Evolutionary conservation across 2,329 filamentous ascomycete species (phyloP).

Genomic region (Ophiocordyceps camponoti-floridani): DNA sequence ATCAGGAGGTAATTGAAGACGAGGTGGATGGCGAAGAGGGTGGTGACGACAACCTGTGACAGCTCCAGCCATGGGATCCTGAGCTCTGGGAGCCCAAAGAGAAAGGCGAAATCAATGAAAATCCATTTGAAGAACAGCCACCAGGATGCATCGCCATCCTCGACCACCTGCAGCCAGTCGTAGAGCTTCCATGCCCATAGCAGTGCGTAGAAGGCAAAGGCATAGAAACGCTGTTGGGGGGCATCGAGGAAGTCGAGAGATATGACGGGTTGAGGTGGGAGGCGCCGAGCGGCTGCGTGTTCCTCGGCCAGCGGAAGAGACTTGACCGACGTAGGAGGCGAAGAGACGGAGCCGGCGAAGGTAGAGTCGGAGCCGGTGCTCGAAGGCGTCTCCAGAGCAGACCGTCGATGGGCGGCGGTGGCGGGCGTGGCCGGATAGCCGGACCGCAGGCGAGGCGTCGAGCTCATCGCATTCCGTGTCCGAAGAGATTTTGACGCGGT

Average conservation of each 20-base stretch:
- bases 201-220: constrained; percentile 57
- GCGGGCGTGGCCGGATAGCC: constrained; percentile 63
- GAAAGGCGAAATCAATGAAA: constrained; percentile 65
- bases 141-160: constrained; percentile 74
- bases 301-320: constrained; percentile 30
- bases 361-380: constrained; percentile 11
- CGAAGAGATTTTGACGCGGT: constrained; percentile 1
- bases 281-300: constrained; percentile 11
- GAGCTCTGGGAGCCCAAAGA: constrained; percentile 73
- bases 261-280: constrained; percentile 46
- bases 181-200: constrained; percentile 73
- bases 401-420: constrained; percentile 20
- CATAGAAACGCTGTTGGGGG: constrained; percentile 78
- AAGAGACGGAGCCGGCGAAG: constrained; percentile 11
- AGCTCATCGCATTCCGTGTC: constrained; percentile 56
- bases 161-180: constrained; percentile 63
- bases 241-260: constrained; percentile 70
- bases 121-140: constrained; percentile 91
- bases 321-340: constrained; percentile 11
- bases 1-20: constrained; percentile 71
- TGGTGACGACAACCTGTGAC: constrained; percentile 54
- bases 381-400: constrained; percentile 13
- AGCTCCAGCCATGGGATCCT: constrained; percentile 95
- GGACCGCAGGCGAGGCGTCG: constrained; percentile 66
- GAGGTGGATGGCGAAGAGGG: constrained; percentile 54